Conservation (phyloP, 371 early-diverging fungal species). For the Mycotypha africana region DNA sequence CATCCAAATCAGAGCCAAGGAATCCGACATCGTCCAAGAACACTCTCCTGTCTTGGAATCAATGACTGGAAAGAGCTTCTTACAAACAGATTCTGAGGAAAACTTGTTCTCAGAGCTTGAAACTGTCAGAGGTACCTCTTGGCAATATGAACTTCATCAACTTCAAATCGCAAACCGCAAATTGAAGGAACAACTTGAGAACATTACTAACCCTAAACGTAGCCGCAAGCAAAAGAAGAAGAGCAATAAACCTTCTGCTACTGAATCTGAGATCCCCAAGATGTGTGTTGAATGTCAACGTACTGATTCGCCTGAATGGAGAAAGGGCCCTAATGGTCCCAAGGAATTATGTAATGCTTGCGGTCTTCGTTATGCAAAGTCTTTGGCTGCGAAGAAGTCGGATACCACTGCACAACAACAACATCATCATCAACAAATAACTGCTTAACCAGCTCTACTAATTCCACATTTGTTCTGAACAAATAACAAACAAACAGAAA, state of each 20-base stretch:
- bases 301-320: conserved; percentile 81
- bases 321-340: conserved; percentile 75
- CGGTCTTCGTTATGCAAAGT: conserved; percentile 56
- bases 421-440: too few relatives aligned
- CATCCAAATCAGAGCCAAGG: conserved; percentile 29
- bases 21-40: background rate
- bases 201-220: conserved; percentile 17
- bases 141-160: conserved; percentile 52
- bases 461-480: too few relatives aligned
- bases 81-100: conserved; percentile 13
- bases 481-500: too few relatives aligned
- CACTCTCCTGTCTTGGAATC: conserved; percentile 7
- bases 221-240: conserved; percentile 13
- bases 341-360: conserved; percentile 86
- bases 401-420: too few relatives aligned
- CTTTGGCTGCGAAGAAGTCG: conserved; percentile 12
- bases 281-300: conserved; percentile 60
- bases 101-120: conserved; percentile 41
- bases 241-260: conserved; percentile 17
- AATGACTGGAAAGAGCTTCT: background rate
- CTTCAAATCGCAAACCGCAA: conserved; percentile 36
- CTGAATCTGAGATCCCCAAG: conserved; percentile 16
- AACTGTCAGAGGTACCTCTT: conserved; percentile 34
- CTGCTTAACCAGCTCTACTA: too few relatives aligned
- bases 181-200: conserved; percentile 34